Conservation (phyloP, 2,329 filamentous ascomycete species). For the Aureobasidium sp. region DNA sequence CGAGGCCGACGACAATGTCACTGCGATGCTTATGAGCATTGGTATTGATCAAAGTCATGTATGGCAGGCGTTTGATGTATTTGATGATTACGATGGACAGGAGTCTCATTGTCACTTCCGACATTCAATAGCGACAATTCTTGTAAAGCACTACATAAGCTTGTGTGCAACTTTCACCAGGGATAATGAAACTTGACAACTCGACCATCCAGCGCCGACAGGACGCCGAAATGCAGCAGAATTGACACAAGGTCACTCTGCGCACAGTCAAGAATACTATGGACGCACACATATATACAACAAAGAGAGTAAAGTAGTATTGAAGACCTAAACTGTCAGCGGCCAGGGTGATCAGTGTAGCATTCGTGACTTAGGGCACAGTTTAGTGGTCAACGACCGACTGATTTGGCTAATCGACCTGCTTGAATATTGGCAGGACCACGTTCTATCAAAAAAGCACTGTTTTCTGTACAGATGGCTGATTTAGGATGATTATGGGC, state of each 20-base stretch:
- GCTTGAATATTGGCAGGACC: background rate
- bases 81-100: background rate
- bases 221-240: background rate
- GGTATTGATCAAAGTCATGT: background rate
- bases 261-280: background rate
- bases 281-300: background rate
- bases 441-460: background rate
- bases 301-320: background rate
- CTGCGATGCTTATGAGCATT: background rate
- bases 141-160: background rate
- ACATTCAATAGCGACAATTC: too few relatives aligned
- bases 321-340: too few relatives aligned
- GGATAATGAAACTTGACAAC: too few relatives aligned
- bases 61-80: background rate
- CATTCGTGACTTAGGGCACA: background rate
- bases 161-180: background rate
- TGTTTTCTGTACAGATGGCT: background rate
- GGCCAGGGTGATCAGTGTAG: background rate
- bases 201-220: background rate
- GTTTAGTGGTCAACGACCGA: background rate
- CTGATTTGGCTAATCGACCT: background rate
- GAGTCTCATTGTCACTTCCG: too few relatives aligned
- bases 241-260: background rate
- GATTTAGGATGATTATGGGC: background rate
- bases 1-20: background rate